These are phyloP conservation scores for Inosperma sp. DNA, from an alignment of 768 basidiomycete species.

Conservation along the genomic window DNA sequence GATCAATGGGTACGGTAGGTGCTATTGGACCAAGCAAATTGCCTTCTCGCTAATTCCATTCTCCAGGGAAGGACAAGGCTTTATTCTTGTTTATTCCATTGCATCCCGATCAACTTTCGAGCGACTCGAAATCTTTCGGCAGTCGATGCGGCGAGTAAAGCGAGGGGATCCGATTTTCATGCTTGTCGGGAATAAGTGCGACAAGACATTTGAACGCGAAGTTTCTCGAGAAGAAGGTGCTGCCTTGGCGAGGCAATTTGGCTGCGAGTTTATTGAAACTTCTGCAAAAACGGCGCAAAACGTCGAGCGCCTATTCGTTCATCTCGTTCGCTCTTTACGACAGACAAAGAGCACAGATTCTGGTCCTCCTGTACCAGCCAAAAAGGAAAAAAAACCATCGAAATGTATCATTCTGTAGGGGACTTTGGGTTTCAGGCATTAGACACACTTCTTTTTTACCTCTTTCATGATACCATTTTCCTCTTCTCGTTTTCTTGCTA, in stretches of 20 bases:
- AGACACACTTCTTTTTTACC: constrained; percentile 65
- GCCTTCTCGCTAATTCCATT: no score
- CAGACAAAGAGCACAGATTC: constrained; percentile 57
- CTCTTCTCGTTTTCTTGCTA: constrained; percentile 25
- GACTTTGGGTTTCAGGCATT: constrained; percentile 58
- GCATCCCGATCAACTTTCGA: constrained; percentile 91
- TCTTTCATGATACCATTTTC: constrained; percentile 78
- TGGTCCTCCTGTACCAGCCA: constrained; percentile 36
- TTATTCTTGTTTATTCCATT: constrained; percentile 95
- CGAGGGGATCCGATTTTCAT: constrained; percentile 82
- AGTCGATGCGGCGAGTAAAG: constrained; percentile 87
- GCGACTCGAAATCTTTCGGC: constrained; percentile 83
- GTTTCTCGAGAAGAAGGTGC: constrained; percentile 88
- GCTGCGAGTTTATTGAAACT: constrained; percentile 94
- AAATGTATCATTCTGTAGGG: constrained; percentile 83
- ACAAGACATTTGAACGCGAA: constrained; percentile 87
- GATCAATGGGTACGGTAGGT: constrained; percentile 97
- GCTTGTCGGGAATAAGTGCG: constrained; percentile 95
- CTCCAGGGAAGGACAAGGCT: constrained; percentile 91
- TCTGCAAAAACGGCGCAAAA: constrained; percentile 94
- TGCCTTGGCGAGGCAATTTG: constrained; percentile 73
- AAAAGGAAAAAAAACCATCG: constrained; percentile 41
- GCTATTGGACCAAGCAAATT: constrained; percentile 6
- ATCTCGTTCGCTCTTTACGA: constrained; percentile 79
- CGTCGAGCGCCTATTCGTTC: constrained; percentile 86